phyloP scores from a whole-genome alignment of 306 rosid species.

The Delonix regia region DNA sequence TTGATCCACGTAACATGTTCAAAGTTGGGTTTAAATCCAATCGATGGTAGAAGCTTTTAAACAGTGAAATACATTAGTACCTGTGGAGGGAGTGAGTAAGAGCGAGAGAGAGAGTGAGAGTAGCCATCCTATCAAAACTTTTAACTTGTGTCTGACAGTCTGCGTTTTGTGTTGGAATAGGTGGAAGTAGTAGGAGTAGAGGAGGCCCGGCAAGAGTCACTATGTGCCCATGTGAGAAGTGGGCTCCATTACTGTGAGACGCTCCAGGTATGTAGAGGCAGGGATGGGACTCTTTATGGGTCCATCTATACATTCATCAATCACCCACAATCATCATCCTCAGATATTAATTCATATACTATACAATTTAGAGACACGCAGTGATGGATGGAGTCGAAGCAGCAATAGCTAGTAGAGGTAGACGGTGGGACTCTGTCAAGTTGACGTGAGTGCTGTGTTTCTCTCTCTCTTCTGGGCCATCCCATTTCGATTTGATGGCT shows the following conservation, averaged over 20 bases:
- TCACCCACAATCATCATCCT: neutral
- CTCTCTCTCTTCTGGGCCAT: slow-evolving; percentile 33
- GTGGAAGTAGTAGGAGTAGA: neutral
- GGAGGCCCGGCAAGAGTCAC: slow-evolving; percentile 35
- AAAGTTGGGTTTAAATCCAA: no score
- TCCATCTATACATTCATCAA: slow-evolving; percentile 24
- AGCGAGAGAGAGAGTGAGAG: neutral
- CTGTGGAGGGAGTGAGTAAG: neutral
- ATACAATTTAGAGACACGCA: neutral
- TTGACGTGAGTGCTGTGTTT: slow-evolving; percentile 58
- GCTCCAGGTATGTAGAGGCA: slow-evolving; percentile 6
- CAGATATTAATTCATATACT: neutral
- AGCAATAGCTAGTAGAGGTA: slow-evolving; percentile 25
- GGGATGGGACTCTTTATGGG: slow-evolving; percentile 2
- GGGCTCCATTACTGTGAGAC: slow-evolving; percentile 46
- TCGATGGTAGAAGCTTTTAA: no score
- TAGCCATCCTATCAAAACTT: slow-evolving; percentile 39
- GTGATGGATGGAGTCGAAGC: slow-evolving; percentile 9
- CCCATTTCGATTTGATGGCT: slow-evolving; percentile 26
- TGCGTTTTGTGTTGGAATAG: slow-evolving; percentile 28
- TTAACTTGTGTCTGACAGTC: slow-evolving; percentile 33
- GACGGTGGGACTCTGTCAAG: slow-evolving; percentile 69
- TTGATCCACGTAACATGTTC: neutral
- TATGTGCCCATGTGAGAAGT: slow-evolving; percentile 48
- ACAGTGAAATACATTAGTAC: no score